Evolutionary conservation across 768 basidiomycete genomes (phyloP), one percentile per base, ranked within the genome.

Genomic region (Cystobasidium tubakii): DNA sequence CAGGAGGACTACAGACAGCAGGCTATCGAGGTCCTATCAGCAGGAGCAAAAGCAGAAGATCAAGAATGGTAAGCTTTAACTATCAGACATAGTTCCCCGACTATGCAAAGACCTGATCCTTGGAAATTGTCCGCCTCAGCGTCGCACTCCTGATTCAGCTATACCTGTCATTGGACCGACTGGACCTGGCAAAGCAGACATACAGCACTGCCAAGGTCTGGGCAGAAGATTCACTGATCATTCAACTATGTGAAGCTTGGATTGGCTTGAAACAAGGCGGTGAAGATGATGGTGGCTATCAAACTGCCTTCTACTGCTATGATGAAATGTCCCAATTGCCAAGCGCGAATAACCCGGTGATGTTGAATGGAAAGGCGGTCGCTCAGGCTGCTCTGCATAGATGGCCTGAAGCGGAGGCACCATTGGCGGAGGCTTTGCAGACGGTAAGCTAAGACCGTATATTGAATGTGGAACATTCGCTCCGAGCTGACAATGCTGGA

Each of bases 161-260:
- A 0, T 75, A 80, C 43, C 79, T 83, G 13, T 78, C 79, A 0
- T 77, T 82, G 50, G 78, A 82, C 66, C 77, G 82, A 23, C 42
- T 79, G 27, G 82, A 82, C 74, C 77, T 82, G 33, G 82, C 82
- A 23, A 80, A 80, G 53, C 76, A 77, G n/a, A 79, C 81, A 23
- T 82, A 81, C 74, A 77, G 78, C 23, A 67, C 77, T 15, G 82
- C 82, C 25, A 81, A 82, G 78, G 65, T 75, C 43, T 81, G 79
- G 57, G 82, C 81, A 23, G 82, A 83, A 55, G 82, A 83, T 73
- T 82, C 82, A 64, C 75, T 79, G 4, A 73, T 83, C 43, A 79
- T 82, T 23, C 82, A 83, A 73, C 78, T 79, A 33, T 82, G 82
- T 75, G 82, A 83, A 74, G 82, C 82, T 13, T 83, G 82, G 82